A percentile compares a stretch with the other conserved stretches of the same genome.
Evolutionary conservation across 75 land plant species (phyloP).

Genomic region (Isoetes taiwanensis): DNA sequence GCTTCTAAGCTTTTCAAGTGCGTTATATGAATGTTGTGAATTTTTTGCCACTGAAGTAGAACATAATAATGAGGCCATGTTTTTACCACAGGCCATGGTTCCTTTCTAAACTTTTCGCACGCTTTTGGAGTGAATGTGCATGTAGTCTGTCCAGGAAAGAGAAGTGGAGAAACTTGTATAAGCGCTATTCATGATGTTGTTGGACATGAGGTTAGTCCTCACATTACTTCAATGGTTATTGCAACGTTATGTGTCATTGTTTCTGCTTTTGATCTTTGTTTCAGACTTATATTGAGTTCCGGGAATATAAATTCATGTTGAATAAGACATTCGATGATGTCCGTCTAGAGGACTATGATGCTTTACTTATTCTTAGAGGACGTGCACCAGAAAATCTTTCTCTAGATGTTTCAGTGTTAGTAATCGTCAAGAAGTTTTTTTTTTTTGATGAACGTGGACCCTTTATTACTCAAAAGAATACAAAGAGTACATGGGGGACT

Average conservation of each 20-base stretch:
- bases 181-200: slow-evolving; percentile 65
- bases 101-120: slow-evolving; percentile 78
- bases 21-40: no score
- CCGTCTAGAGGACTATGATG: slow-evolving; percentile 49
- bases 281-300: slow-evolving; percentile 78
- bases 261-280: slow-evolving; percentile 8
- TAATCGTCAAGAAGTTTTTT: slow-evolving; percentile 51
- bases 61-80: no score
- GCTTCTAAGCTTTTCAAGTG: no score
- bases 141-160: slow-evolving; percentile 90
- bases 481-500: no score
- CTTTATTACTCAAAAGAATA: no score
- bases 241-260: no score
- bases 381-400: slow-evolving; percentile 94
- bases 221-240: no score
- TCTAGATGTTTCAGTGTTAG: slow-evolving; percentile 38
- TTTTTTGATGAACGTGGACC: no score
- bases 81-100: slow-evolving; percentile 96
- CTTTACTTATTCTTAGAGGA: slow-evolving; percentile 79
- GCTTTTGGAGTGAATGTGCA: slow-evolving; percentile 78
- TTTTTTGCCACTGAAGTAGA: no score
- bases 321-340: slow-evolving; percentile 68
- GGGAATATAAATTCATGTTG: slow-evolving; percentile 73
- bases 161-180: slow-evolving; percentile 64
- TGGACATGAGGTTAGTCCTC: slow-evolving; percentile 51